phyloP scores from a whole-genome alignment of 2,329 filamentous ascomycete genomes.

The Cadophora sp. region DNA sequence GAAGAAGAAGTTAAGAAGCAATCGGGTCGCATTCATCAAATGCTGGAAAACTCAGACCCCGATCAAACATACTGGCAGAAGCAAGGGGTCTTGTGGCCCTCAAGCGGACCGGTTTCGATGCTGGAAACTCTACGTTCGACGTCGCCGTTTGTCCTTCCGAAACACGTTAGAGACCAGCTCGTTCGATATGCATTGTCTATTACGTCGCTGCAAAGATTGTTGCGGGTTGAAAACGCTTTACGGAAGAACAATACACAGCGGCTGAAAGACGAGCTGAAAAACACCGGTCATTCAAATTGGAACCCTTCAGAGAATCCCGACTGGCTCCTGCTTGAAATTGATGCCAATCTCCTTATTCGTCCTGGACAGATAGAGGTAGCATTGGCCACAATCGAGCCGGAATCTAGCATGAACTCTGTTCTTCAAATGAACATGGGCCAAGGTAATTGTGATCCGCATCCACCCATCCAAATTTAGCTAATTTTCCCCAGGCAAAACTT shows the following conservation, averaged over 20 bases:
- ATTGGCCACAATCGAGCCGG: constrained; percentile 61
- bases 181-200: constrained; percentile 50
- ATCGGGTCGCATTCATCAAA: not conserved
- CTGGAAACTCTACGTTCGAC: constrained; percentile 51
- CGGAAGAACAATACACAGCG: constrained; percentile 42
- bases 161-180: constrained; percentile 46
- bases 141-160: constrained; percentile 41
- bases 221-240: constrained; percentile 50
- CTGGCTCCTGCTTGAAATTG: constrained; percentile 72
- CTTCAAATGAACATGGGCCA: constrained; percentile 67
- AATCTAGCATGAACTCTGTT: constrained; percentile 60
- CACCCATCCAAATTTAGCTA: not conserved
- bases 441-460: not conserved
- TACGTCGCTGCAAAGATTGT: constrained; percentile 50
- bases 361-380: constrained; percentile 68
- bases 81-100: constrained; percentile 50
- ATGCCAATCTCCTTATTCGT: constrained; percentile 67
- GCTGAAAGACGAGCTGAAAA: constrained; percentile 47
- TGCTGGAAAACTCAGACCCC: not conserved
- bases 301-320: constrained; percentile 55
- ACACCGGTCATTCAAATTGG: constrained; percentile 49
- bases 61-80: constrained; percentile 46
- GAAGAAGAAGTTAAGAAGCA: too few species aligned
- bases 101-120: constrained; percentile 48
- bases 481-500: constrained; percentile 60